Percentiles rank a stretch among this genome's conserved stretches.
phyloP scores from a whole-genome alignment of 305 asterid species.

The Solanum aculeatissimum region DNA sequence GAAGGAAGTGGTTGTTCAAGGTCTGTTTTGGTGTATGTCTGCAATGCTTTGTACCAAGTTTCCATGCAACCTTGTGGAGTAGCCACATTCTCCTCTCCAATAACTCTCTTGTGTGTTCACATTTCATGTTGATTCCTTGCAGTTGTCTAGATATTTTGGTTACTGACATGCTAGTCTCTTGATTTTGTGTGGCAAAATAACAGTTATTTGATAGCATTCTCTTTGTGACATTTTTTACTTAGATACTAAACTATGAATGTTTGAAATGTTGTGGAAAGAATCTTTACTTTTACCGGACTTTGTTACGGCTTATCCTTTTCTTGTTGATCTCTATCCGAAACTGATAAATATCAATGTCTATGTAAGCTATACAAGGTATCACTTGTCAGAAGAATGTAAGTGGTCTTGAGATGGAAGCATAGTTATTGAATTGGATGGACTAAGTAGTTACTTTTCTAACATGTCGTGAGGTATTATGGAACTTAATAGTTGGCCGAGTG shows the following conservation, averaged over 20 bases:
- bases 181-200: background rate
- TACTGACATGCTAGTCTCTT: background rate
- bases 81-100: background rate
- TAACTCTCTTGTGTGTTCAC: background rate
- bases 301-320: background rate
- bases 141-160: background rate
- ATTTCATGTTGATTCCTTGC: background rate
- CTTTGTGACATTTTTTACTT: background rate
- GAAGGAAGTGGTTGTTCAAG: constrained; percentile 66
- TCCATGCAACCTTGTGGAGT: background rate
- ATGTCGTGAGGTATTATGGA: background rate
- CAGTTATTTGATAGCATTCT: background rate
- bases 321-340: background rate
- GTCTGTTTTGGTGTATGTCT: constrained; percentile 31
- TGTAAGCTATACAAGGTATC: background rate
- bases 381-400: background rate
- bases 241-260: background rate
- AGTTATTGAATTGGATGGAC: background rate
- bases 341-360: background rate
- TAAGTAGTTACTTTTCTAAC: background rate
- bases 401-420: background rate
- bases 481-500: background rate
- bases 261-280: background rate
- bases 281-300: background rate
- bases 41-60: background rate